A percentile compares a stretch with the other conserved stretches of the same genome.
Evolutionary conservation across 495 filamentous ascomycete genomes (phyloP).

Genomic region (Penicillium odoratum): DNA sequence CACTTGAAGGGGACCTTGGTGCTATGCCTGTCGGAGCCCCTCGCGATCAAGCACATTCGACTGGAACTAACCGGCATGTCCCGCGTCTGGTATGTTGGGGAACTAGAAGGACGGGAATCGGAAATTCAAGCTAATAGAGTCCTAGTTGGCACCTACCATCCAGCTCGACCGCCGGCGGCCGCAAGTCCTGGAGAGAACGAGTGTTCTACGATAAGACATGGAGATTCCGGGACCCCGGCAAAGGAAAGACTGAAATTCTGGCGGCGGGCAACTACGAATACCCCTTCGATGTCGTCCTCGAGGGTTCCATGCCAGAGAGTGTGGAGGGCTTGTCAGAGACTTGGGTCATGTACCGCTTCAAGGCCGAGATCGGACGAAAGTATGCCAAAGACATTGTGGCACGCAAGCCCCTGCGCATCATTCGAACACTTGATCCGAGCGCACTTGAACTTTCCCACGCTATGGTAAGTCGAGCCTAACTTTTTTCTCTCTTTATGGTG

Average conservation of each 20-base stretch:
- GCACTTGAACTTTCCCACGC: constrained; percentile 81
- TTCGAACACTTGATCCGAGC: constrained; percentile 79
- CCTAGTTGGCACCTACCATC: constrained; percentile 50
- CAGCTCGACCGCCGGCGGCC: constrained; percentile 42
- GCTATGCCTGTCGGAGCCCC: constrained; percentile 66
- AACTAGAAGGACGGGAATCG: neutral
- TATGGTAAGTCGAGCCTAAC: constrained; percentile 55
- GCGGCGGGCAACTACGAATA: constrained; percentile 85
- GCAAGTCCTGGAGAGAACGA: constrained; percentile 52
- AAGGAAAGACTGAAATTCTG: constrained; percentile 59
- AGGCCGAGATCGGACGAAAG: constrained; percentile 80
- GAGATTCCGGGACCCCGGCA: constrained; percentile 51
- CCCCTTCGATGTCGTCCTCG: constrained; percentile 77
- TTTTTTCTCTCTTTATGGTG: neutral
- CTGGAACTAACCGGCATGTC: constrained; percentile 70
- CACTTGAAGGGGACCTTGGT: constrained; percentile 72
- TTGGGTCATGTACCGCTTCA: constrained; percentile 83
- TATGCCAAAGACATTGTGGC: constrained; percentile 77
- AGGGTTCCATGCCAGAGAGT: constrained; percentile 78
- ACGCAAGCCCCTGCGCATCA: constrained; percentile 78
- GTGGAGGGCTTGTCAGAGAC: constrained; percentile 81
- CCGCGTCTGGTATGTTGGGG: constrained; percentile 62
- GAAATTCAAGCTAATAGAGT: neutral
- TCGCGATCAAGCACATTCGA: constrained; percentile 71
- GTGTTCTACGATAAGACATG: constrained; percentile 58